Evolutionary conservation across 1,284 basidiomycete genomes (phyloP), one percentile per base, ranked within the genome.

Genomic region (Pisolithus thermaeus): DNA sequence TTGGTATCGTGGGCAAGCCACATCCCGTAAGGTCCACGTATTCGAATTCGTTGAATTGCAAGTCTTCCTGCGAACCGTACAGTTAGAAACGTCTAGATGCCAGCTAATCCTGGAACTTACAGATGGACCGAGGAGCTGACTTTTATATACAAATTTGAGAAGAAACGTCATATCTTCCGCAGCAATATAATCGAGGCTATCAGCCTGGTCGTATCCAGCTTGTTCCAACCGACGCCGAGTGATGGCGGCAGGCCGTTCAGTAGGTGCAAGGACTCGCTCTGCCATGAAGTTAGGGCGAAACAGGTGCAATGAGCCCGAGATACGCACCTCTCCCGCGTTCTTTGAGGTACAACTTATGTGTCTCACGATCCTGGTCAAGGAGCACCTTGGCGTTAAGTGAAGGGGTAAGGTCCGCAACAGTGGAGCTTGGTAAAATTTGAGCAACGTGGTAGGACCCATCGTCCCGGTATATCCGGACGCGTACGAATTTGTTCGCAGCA

Each of bases 1-100:
- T 87, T 2, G 97, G 97, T 44, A 99, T 90, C 25, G 94, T 91
- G 54, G 91, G 88, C 14, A 99, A 75, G 60, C 91, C 84, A 49
- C 87, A 80, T 1, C 85, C 87, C 0, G 87, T 85, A 40, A 99
- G 79, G 65, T 98, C 92, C 56, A 98, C 82, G 48, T 82, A 78
- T 61, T 93, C 87, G 65, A 88, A 95, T 32, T 77, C 80, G 56
- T 89, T 87, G 61, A 88, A 82, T 32, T 73, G 76, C 52, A 84
- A 75, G 57, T 92, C 87, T 55, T 92, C 88, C 59, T 73, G 78
- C 83, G 53, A 35, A 47, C 46, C 32, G 22, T 7, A 39, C 16
- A 42, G 39, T 69, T 23, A 66, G 51, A 2, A 12, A 3, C 9
- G 18, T 38, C 32, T 30, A 22, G 7, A 46, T 23, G 12, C 6